Conservation (phyloP, 331 rosid genomes). For the Spiraea crenata region DNA sequence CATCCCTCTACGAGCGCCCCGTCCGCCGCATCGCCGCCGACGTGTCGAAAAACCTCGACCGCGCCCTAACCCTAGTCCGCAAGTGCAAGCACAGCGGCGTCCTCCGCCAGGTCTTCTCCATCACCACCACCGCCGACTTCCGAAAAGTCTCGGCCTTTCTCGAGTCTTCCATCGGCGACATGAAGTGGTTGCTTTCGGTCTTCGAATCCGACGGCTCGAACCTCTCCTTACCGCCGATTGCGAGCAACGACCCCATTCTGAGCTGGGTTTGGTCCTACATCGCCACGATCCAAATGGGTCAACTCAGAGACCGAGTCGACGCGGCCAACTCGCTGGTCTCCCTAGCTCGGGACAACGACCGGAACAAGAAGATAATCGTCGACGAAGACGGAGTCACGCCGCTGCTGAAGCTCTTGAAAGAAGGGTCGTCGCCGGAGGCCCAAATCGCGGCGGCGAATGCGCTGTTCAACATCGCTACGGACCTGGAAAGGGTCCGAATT, state of each 20-base stretch:
- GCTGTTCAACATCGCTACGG: conserved; percentile 44
- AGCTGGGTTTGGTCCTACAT: conserved; percentile 80
- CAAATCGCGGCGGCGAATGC: conserved; percentile 77
- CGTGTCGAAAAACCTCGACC: conserved; percentile 59
- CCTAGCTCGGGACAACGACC: conserved; percentile 46
- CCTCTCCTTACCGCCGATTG: conserved; percentile 70
- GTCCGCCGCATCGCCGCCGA: conserved; percentile 65
- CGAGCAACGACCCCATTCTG: conserved; percentile 72
- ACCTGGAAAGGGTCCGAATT: conserved; percentile 37
- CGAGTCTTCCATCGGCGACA: conserved; percentile 69
- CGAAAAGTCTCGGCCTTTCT: conserved; percentile 56
- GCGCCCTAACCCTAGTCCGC: conserved; percentile 52
- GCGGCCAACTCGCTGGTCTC: conserved; percentile 57
- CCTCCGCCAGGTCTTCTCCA: conserved; percentile 73
- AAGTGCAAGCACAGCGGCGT: conserved; percentile 62
- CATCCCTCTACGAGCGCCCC: conserved; percentile 65
- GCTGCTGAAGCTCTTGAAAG: conserved; percentile 70
- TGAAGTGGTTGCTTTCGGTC: conserved; percentile 68
- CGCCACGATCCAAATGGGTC: conserved; percentile 76
- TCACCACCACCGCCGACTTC: conserved; percentile 61
- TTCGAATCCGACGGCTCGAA: conserved; percentile 54
- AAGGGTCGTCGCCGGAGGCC: conserved; percentile 52
- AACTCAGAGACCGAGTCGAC: conserved; percentile 58
- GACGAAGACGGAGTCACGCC: conserved; percentile 79
- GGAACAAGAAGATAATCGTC: conserved; percentile 67